Base-by-base conservation (phyloP, 2,329 filamentous ascomycete genomes). In the Fusarium pseudonygamai region DNA sequence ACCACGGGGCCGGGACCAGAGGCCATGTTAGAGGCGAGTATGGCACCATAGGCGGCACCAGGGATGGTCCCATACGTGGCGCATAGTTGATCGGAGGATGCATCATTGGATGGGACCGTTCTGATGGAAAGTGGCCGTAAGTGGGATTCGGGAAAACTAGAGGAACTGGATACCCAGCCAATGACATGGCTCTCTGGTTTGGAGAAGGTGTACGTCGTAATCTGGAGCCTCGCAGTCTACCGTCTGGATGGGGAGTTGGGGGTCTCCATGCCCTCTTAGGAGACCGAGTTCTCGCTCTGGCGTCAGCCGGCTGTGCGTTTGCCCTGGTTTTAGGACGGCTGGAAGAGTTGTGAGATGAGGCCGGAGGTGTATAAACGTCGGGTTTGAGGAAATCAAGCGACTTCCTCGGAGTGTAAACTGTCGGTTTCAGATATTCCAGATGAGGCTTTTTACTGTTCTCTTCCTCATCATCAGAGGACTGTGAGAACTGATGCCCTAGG, bases 171-270 rank as follows among this genome's bases (percentile, higher is more conserved):
- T 64, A 22, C 32, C 49, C 53, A 37, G 39, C 4, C 13, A 42
- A 32, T 24, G 32, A 22, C 20, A 47, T 28, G 28, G 18, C 7
- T 37, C 28, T 56, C n/a, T 43, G 26, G 20, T 36, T 24, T 7
- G 58, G 42, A 32, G 58, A 22, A 24, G 57, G 39, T 36, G 49
- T 40, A 39, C 47, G 28, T 26, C 42, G 36, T 30, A 22, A 28
- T 22, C 59, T 58, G n/a, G 62, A 45, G 32, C 49, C 53, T 55
- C 57, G 67, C 30, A 20, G 39, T 20, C 53, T 74, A 24, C 58
- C 46, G 34, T 73, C 67, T 42, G 58, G 71, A 20, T 72, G 67
- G 30, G 71, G 71, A 20, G 71, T 73, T 45, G 71, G 71, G 28
- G 71, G 67, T 7, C 71, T 67, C 30, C 59, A 62, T 28, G 37